Percentiles rank a stretch among this genome's conserved stretches.
Evolutionary conservation across 805 yeast genomes (phyloP).

Genomic region (Sungouiella blattae): DNA sequence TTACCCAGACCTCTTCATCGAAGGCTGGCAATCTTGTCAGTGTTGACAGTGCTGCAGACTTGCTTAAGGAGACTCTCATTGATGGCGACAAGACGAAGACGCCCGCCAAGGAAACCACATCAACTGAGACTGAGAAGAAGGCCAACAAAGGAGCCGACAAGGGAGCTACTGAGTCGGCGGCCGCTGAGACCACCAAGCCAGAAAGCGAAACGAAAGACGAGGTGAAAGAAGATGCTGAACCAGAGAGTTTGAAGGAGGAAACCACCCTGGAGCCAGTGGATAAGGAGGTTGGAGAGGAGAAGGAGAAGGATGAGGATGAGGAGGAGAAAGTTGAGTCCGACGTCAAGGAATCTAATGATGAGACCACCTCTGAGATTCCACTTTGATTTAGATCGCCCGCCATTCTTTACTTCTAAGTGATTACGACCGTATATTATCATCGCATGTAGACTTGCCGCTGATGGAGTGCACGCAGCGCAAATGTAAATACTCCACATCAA

Average conservation of each 20-base stretch:
- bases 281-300: conserved; percentile 5
- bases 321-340: conserved; percentile 5
- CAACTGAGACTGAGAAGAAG: too few relatives aligned
- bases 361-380: conserved; percentile 4
- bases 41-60: conserved; percentile 27
- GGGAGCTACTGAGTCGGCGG: too few relatives aligned
- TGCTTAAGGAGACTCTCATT: conserved; percentile 43
- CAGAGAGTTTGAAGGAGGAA: too few relatives aligned
- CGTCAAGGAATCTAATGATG: conserved; percentile 1
- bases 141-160: too few relatives aligned
- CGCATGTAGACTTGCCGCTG: too few relatives aligned
- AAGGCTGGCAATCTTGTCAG: conserved; percentile 15
- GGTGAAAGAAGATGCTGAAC: neutral
- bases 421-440: too few relatives aligned
- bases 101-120: too few relatives aligned
- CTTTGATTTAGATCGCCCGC: conserved; percentile 4
- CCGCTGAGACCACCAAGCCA: too few relatives aligned
- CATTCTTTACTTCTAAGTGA: too few relatives aligned
- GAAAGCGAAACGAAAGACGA: conserved; percentile 2
- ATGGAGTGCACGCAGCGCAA: too few relatives aligned
- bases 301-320: conserved; percentile 6
- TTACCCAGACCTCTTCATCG: neutral
- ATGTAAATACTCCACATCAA: too few relatives aligned
- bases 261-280: neutral
- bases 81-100: conserved; percentile 18